phyloP scores from a whole-genome alignment of 78 protist species.

The Parvularia atlantis region DNA sequence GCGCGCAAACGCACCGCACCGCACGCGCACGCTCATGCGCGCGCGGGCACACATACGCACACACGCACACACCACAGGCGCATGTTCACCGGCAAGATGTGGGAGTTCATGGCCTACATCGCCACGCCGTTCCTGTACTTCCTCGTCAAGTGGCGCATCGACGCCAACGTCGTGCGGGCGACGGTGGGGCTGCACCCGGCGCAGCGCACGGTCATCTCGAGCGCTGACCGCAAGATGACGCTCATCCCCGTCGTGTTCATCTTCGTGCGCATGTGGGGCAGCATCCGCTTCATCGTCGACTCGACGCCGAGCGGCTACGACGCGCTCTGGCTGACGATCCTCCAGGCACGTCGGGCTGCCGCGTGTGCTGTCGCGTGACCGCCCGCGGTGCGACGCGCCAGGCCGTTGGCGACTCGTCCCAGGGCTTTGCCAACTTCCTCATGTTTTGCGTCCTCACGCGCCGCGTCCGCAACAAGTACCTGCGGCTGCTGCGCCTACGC shows the following conservation, averaged over 20 bases:
- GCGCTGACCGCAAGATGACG: conserved; percentile 10
- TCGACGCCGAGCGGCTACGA: background rate
- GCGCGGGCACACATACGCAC: no score
- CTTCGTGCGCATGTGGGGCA: conserved; percentile 11
- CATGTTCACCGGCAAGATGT: background rate
- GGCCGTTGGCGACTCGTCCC: background rate
- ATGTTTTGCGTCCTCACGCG: background rate
- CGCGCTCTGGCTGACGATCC: conserved; percentile 1
- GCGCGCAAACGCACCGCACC: no score
- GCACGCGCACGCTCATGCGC: no score
- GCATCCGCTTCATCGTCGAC: background rate
- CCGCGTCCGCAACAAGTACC: no score
- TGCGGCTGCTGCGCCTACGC: no score
- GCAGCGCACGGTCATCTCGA: background rate
- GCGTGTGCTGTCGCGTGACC: background rate
- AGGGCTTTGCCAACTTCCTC: background rate
- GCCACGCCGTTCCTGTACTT: background rate
- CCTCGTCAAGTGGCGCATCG: background rate
- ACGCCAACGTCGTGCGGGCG: background rate
- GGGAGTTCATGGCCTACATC: background rate
- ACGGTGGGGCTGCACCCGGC: background rate
- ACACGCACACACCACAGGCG: no score
- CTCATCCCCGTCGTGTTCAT: conserved; percentile 7
- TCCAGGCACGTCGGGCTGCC: background rate
- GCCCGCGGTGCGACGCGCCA: no score